A percentile compares a stretch with the other conserved stretches of the same genome.
Evolutionary conservation across 2,329 filamentous ascomycete genomes (phyloP).

Genomic region (Diaporthe sp.): DNA sequence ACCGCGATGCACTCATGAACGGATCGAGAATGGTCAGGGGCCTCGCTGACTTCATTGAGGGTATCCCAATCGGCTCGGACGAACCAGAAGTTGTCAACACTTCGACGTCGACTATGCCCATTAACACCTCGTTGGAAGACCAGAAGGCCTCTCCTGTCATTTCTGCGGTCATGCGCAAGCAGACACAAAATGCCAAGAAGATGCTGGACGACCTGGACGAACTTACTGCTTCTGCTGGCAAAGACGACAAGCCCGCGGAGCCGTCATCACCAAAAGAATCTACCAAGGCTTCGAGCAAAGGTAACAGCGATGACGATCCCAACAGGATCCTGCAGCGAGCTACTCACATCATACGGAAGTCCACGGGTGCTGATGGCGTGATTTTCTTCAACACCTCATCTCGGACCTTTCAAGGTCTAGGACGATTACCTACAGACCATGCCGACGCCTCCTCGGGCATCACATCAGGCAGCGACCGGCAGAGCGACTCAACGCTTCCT

Average conservation of each 20-base stretch:
- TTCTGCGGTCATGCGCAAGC: constrained; percentile 36
- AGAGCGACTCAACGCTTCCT: constrained; percentile 8
- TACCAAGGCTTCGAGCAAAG: not conserved
- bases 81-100: not conserved
- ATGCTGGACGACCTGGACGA: constrained; percentile 38
- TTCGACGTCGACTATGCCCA: not conserved
- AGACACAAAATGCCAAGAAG: constrained; percentile 34
- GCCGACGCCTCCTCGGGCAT: constrained; percentile 33
- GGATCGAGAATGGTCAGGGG: constrained; percentile 46
- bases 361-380: constrained; percentile 58
- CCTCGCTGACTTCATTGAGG: constrained; percentile 45
- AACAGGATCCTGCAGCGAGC: constrained; percentile 54
- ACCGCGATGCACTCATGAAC: constrained; percentile 44
- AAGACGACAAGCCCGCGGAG: not conserved
- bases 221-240: not conserved
- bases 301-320: constrained; percentile 9
- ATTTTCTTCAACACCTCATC: constrained; percentile 47
- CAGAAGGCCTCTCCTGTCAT: constrained; percentile 29
- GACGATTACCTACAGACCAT: not conserved
- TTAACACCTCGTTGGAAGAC: constrained; percentile 12
- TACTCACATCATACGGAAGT: constrained; percentile 57
- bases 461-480: constrained; percentile 34
- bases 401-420: constrained; percentile 29
- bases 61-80: constrained; percentile 29
- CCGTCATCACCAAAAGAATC: not conserved